Evolutionary conservation across 768 basidiomycete species (phyloP), one percentile per base, ranked within the genome.

Genomic region (Lentinula sp.): DNA sequence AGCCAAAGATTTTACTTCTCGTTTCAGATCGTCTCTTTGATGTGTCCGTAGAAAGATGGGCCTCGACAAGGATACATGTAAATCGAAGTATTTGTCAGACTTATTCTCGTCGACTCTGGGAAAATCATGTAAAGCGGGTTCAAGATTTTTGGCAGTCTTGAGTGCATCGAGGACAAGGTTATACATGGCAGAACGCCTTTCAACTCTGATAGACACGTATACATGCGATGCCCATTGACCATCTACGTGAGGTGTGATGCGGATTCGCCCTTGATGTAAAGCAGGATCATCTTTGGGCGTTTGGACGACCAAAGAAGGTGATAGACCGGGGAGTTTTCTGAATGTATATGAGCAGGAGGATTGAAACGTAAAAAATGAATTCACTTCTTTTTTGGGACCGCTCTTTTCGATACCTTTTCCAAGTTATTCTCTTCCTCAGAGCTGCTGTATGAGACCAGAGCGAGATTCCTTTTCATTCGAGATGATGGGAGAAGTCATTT

Each of bases 21-120:
- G 76, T 64, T 85, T 88, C 42, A 96, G 74, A 3, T 86, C 86
- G 37, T 91, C 85, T 61, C 85, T 77, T 71, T 97, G 94, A 69
- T 94, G 86, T 2, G 87, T 80, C 18, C 90, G 85, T 35, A 97
- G 74, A 68, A 84, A 93, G 33, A 90, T 80, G 9, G 94, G 93
- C 4, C 91, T 83, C 0, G 93, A 89, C 12, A 98, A 77, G 1
- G 94, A 96, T 45, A 98, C 76, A 66, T 97, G 95, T 37, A 97
- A 77, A 64, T 88, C 85, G 16, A 61, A 61, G 36, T 66, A 67
- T 50, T 61, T 36, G 10, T 63, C 67, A 32, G 67, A 65, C 33
- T 52, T 64, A 28, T 52, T 57, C 36, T 61, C 42, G 15, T 66
- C 67, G 20, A 32, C 61, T 55, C 61, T 64, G 64, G 78, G 77